These are phyloP conservation scores for Yarrowia sp. DNA, from an alignment of 805 yeast species.

Conservation along the genomic window DNA sequence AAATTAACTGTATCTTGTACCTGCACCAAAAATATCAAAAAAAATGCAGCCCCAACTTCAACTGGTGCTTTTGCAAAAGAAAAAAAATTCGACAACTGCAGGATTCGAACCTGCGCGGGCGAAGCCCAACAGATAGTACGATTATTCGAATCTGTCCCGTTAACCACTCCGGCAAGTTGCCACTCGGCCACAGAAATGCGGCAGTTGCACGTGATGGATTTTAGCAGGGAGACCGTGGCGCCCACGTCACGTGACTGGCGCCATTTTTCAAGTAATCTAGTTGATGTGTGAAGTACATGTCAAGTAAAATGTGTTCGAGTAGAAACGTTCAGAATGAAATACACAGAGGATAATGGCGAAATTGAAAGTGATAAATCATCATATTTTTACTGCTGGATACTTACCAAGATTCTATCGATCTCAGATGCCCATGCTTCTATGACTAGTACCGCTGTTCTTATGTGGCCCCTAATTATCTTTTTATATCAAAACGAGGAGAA, in stretches of 20 bases:
- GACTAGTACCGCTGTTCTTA: too few species aligned
- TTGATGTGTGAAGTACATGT: not conserved
- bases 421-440: too few species aligned
- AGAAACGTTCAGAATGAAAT: not conserved
- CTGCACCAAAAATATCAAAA: not conserved
- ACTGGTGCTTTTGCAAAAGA: not conserved
- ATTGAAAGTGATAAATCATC: not conserved
- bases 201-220: constrained; percentile 7
- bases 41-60: not conserved
- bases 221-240: not conserved
- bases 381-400: too few species aligned
- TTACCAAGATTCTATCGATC: too few species aligned
- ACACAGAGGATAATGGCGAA: not conserved
- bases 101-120: constrained; percentile 51
- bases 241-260: not conserved
- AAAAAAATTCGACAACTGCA: constrained; percentile 46
- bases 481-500: too few species aligned
- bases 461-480: too few species aligned
- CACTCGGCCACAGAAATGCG: constrained; percentile 15
- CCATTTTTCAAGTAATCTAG: not conserved
- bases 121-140: constrained; percentile 44
- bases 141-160: constrained; percentile 37
- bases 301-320: not conserved
- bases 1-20: too few species aligned
- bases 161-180: constrained; percentile 39